Percentiles rank a stretch among this genome's conserved stretches.
Conservation (phyloP, 179 eudicot genomes). For the Gypsophila paniculata region DNA sequence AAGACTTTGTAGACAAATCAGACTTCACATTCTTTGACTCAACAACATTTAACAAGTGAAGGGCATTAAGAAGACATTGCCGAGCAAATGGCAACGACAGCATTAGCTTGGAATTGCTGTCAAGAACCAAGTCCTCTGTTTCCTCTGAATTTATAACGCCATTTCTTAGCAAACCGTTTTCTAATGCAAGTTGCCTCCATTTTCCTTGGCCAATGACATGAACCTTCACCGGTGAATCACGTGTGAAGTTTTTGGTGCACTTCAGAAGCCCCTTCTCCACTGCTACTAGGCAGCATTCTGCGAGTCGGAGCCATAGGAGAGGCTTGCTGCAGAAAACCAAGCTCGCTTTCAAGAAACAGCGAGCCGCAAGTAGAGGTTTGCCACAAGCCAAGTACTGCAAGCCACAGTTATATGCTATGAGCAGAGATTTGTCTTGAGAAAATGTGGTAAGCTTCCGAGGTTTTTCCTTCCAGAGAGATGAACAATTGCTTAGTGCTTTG, state of each 20-base stretch:
- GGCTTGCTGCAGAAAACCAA: conserved; percentile 60
- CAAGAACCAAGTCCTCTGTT: conserved; percentile 25
- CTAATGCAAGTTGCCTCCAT: conserved; percentile 71
- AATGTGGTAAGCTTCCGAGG: conserved; percentile 59
- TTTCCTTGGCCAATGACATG: conserved; percentile 76
- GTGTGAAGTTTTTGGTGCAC: conserved; percentile 24
- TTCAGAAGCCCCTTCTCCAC: conserved; percentile 55
- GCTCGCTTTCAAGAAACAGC: conserved; percentile 67
- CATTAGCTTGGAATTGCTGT: conserved; percentile 34
- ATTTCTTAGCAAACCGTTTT: conserved; percentile 31
- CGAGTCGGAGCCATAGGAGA: conserved; percentile 79
- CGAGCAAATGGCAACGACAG: conserved; percentile 66
- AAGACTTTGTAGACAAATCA: conserved; percentile 27
- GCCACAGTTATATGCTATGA: conserved; percentile 76
- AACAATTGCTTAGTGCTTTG: conserved; percentile 61
- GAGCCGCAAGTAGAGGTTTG: conserved; percentile 73
- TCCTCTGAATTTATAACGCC: conserved; percentile 30
- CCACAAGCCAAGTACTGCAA: conserved; percentile 79
- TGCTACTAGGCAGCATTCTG: conserved; percentile 86
- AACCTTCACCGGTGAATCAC: conserved; percentile 45
- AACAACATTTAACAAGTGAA: conserved; percentile 44
- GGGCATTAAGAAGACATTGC: conserved; percentile 72
- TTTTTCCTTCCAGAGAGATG: conserved; percentile 56
- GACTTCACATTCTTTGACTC: conserved; percentile 39
- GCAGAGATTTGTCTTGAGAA: conserved; percentile 75